Evolutionary conservation across 1,139 yeast species (phyloP).

Genomic region (Meyerozyma smithsonii): DNA sequence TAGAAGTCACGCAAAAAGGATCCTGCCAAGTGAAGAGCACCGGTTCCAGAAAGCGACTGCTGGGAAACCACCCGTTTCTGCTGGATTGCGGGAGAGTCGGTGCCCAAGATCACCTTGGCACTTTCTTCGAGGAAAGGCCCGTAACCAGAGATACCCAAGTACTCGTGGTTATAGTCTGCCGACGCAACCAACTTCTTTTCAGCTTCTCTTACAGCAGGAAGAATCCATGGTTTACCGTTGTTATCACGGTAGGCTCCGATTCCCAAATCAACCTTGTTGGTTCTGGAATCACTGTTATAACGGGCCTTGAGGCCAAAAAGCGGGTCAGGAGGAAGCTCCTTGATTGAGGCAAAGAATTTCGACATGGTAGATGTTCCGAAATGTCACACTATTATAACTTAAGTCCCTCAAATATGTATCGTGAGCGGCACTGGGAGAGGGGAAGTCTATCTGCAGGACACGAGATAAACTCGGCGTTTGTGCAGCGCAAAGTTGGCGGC

Average conservation of each 20-base stretch:
- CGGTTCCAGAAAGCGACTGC: constrained; percentile 93
- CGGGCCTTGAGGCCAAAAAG: constrained; percentile 81
- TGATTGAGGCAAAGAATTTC: constrained; percentile 41
- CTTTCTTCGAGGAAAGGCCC: constrained; percentile 67
- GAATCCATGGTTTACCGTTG: constrained; percentile 88
- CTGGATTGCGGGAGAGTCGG: constrained; percentile 48
- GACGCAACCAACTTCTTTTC: constrained; percentile 47
- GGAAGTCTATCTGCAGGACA: not conserved
- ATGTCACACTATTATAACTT: too few relatives aligned
- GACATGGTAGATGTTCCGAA: constrained; percentile 22
- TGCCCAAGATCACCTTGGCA: constrained; percentile 76
- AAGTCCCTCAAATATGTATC: not conserved
- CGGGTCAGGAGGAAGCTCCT: constrained; percentile 70
- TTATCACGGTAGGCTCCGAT: constrained; percentile 97
- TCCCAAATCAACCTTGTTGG: constrained; percentile 81
- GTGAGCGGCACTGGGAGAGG: constrained; percentile 3
- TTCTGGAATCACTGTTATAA: constrained; percentile 57
- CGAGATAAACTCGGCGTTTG: too few relatives aligned
- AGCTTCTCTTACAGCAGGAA: constrained; percentile 78
- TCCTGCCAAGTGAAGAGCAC: constrained; percentile 89
- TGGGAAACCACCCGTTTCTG: constrained; percentile 63
- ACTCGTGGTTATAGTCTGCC: constrained; percentile 84
- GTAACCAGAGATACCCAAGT: constrained; percentile 78
- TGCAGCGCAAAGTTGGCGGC: too few relatives aligned
- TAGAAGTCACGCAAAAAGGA: constrained; percentile 59